Conservation (phyloP, 2,329 filamentous ascomycete species). For the Pseudopithomyces chartarum region DNA sequence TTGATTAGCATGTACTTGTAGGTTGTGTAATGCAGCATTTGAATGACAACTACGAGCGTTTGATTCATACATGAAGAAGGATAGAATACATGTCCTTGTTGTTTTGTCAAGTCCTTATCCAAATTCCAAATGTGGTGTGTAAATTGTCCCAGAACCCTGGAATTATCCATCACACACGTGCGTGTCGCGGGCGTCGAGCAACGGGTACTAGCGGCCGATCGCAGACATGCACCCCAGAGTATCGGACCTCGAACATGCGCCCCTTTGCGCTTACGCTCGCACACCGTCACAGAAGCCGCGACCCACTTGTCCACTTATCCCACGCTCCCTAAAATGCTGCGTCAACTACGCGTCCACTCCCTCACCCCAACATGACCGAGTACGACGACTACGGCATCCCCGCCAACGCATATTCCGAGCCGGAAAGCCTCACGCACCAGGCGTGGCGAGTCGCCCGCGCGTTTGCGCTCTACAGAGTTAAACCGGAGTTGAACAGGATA, state of each 20-base stretch:
- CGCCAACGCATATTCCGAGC: slow-evolving; percentile 43
- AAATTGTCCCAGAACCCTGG: no score
- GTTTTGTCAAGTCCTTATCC: no score
- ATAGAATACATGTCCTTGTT: no score
- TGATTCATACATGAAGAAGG: not conserved
- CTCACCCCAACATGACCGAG: slow-evolving; percentile 36
- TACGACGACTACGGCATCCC: slow-evolving; percentile 48
- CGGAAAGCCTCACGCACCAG: slow-evolving; percentile 40
- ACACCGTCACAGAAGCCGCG: slow-evolving; percentile 14
- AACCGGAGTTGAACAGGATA: slow-evolving; percentile 25
- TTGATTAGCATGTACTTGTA: slow-evolving; percentile 37
- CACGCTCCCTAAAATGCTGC: slow-evolving; percentile 33
- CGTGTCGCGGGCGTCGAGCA: not conserved
- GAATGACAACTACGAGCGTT: slow-evolving; percentile 18
- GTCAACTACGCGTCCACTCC: slow-evolving; percentile 16
- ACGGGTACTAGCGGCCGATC: slow-evolving; percentile 5
- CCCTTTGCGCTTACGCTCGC: slow-evolving; percentile 24
- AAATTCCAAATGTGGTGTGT: no score
- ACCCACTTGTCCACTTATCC: slow-evolving; percentile 11
- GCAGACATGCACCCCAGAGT: not conserved
- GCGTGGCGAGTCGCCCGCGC: slow-evolving; percentile 34
- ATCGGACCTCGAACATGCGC: slow-evolving; percentile 5
- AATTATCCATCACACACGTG: no score
- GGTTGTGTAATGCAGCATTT: slow-evolving; percentile 25
- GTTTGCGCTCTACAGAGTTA: slow-evolving; percentile 37